Base-by-base conservation (phyloP, 129 eudicot species). In the Arctium minus region DNA sequence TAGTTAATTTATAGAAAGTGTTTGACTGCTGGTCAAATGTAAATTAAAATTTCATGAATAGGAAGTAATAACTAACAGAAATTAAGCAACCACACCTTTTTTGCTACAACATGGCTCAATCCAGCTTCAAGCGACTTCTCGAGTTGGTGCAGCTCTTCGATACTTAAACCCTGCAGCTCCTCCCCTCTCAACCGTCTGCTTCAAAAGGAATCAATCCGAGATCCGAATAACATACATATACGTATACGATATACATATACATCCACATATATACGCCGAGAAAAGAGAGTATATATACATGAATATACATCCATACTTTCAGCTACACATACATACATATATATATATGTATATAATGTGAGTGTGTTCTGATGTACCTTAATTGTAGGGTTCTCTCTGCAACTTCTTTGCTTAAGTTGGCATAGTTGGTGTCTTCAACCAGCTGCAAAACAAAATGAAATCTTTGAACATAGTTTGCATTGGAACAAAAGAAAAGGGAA, bases 101-200 rank as follows among this genome's bases (percentile, higher is more conserved):
- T 91, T 50, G 89, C 88, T 11, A 93, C 90, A 1, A 96, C 97
- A 22, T 91, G 94, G 81, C 89, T 82, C 82, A 96, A 84, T 70
- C 99, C 99, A 39, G 81, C 70, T 84, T 96, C 99, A 74, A 96
- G 94, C 2, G 92, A 87, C 85, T 79, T 88, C 86, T 96, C 99
- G 37, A 96, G 87, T 46, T 88, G 83, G 80, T 88, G 98, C 81
- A 96, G 84, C 73, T 96, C 99, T 73, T 93, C 98, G 3, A 96
- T 90, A 56, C 83, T 85, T 72, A 93, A 83, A 50, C 95, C 98
- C 76, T 85, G 97, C 72, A 96, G 95, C 81, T 96, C 98, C 90
- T 96, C 99, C 27, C 99, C 99, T 78, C 99, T 90, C 92, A 96
- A 86, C 77, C 86, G 97, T 88, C 98, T 95, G 82, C 72, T 50